A percentile compares a stretch with the other conserved stretches of the same genome.
Conservation (phyloP, 352 stramenopile species). For the Thalassiosira exigua region DNA sequence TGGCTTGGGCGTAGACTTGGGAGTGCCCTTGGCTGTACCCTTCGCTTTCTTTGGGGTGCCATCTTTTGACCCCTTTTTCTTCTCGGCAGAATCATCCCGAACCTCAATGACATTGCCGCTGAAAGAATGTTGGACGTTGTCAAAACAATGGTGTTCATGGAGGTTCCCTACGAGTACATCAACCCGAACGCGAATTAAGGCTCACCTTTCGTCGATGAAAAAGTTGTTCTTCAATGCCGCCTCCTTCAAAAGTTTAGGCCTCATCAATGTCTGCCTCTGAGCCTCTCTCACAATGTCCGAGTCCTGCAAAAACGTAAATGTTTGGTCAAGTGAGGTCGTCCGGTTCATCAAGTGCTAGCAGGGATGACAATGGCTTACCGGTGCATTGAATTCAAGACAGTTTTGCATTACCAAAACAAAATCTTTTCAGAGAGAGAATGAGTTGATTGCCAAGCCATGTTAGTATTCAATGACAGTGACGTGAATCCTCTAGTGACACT, state of each 20-base stretch:
- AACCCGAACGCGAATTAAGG: background rate
- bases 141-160: constrained; percentile 9
- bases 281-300: constrained; percentile 84
- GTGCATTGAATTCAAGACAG: constrained; percentile 80
- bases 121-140: constrained; percentile 2
- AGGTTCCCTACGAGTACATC: constrained; percentile 62
- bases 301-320: too few species aligned
- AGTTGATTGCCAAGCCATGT: too few species aligned
- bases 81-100: constrained; percentile 47
- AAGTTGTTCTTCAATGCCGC: constrained; percentile 79
- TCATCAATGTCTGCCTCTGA: constrained; percentile 73
- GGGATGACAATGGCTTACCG: too few species aligned
- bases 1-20: background rate
- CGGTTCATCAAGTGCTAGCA: too few species aligned
- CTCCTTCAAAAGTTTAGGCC: constrained; percentile 73
- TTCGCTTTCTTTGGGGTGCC: constrained; percentile 1
- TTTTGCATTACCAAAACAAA: constrained; percentile 82
- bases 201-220: constrained; percentile 80
- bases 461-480: too few species aligned
- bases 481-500: too few species aligned
- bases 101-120: constrained; percentile 77
- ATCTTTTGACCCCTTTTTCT: constrained; percentile 8
- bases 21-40: constrained; percentile 22
- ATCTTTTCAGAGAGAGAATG: too few species aligned
- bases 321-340: too few species aligned